phyloP scores from a whole-genome alignment of 2,329 filamentous ascomycete species.

The Fusarium solani-melongenae region DNA sequence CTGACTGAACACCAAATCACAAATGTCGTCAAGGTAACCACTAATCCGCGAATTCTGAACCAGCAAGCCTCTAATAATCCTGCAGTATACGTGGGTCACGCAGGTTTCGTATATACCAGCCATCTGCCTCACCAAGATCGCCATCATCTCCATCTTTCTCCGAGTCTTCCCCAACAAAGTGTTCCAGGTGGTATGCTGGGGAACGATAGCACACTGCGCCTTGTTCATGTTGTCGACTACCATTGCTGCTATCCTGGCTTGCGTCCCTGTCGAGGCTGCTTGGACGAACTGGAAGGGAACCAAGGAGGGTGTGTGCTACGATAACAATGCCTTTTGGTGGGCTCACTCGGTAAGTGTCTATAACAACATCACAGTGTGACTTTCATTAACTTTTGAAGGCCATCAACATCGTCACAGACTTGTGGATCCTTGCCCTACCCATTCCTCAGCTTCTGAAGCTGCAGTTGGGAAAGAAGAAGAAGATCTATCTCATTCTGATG shows the following conservation, averaged over 20 bases:
- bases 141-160: not conserved
- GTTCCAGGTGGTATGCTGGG: not conserved
- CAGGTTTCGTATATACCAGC: constrained; percentile 1
- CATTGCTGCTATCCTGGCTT: not conserved
- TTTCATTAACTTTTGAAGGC: not conserved
- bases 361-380: no score
- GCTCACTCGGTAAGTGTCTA: not conserved
- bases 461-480: not conserved
- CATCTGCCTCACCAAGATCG: constrained; percentile 3
- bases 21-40: not conserved
- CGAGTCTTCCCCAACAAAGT: not conserved
- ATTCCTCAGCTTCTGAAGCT: not conserved
- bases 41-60: no score
- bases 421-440: not conserved
- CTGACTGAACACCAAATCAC: not conserved
- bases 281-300: not conserved
- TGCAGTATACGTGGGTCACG: not conserved
- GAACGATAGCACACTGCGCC: not conserved
- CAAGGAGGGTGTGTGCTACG: not conserved
- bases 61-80: not conserved
- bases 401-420: not conserved
- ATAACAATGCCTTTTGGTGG: not conserved
- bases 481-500: not conserved
- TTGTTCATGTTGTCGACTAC: not conserved
- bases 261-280: not conserved